Percentiles rank a stretch among this genome's conserved stretches.
Conservation (phyloP, 768 basidiomycete genomes). For the Lactarius hengduanensis region DNA sequence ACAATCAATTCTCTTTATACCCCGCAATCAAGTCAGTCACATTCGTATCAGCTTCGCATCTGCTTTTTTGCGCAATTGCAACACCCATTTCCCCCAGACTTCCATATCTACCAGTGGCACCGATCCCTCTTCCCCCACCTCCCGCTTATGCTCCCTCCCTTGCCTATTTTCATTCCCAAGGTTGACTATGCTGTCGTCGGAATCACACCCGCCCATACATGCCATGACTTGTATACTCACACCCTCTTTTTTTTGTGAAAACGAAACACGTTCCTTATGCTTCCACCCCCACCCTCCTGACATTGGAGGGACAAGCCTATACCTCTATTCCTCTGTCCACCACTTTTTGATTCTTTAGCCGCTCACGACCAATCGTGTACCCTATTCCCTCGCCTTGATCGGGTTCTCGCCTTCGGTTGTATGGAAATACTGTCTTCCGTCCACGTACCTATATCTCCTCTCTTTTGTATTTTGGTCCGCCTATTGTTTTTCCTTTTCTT, state of each 20-base stretch:
- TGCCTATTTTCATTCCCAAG: background rate
- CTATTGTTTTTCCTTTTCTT: background rate
- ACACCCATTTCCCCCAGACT: conserved; percentile 6
- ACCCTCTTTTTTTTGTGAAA: conserved; percentile 10
- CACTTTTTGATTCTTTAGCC: conserved; percentile 2
- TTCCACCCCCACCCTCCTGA: background rate
- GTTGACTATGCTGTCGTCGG: conserved; percentile 20
- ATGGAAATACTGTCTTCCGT: conserved; percentile 1
- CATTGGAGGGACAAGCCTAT: background rate
- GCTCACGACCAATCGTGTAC: conserved; percentile 16
- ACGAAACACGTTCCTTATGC: background rate
- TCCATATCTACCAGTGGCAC: conserved; percentile 15
- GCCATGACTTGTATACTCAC: conserved; percentile 17
- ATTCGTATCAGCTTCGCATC: conserved; percentile 26
- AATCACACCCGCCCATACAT: conserved; percentile 5
- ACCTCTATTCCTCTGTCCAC: background rate
- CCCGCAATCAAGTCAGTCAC: conserved; percentile 31
- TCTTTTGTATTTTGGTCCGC: background rate
- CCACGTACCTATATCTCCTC: background rate
- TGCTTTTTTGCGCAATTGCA: conserved; percentile 21
- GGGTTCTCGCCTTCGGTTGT: conserved; percentile 5
- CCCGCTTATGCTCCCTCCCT: background rate
- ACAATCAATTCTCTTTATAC: conserved; percentile 30
- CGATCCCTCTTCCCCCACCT: background rate
- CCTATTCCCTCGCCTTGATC: background rate